Conservation (phyloP, 805 yeast species). For the Candida parachauliodes region DNA sequence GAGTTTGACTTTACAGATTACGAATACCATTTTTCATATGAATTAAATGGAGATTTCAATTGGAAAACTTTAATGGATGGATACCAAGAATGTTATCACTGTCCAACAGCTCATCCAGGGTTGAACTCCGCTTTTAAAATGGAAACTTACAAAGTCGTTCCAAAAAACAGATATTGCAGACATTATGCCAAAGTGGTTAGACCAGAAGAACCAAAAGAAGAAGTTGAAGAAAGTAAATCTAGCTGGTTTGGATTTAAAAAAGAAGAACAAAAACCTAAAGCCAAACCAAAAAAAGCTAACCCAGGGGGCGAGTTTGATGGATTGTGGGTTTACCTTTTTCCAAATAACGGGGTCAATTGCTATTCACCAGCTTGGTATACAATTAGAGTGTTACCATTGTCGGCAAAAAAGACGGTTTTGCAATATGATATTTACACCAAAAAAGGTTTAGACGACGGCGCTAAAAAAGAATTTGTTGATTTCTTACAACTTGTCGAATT, state of each 20-base stretch:
- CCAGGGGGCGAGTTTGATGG: slow-evolving; percentile 63
- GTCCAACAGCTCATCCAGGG: slow-evolving; percentile 68
- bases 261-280: slow-evolving; percentile 11
- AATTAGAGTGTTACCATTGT: slow-evolving; percentile 54
- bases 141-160: slow-evolving; percentile 64
- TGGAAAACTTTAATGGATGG: slow-evolving; percentile 70
- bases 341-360: slow-evolving; percentile 59
- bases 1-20: slow-evolving; percentile 60
- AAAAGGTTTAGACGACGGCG: slow-evolving; percentile 50
- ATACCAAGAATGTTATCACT: slow-evolving; percentile 65
- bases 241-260: slow-evolving; percentile 55
- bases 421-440: slow-evolving; percentile 61
- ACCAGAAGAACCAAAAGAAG: slow-evolving; percentile 28
- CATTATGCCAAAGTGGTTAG: slow-evolving; percentile 55
- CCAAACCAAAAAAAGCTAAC: slow-evolving; percentile 34
- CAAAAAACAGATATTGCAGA: slow-evolving; percentile 56
- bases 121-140: slow-evolving; percentile 52
- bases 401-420: slow-evolving; percentile 51
- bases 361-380: slow-evolving; percentile 67
- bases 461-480: slow-evolving; percentile 60
- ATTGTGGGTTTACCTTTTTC: slow-evolving; percentile 59
- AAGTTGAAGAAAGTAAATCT: slow-evolving; percentile 25
- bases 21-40: slow-evolving; percentile 63
- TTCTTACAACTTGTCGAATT: slow-evolving; percentile 58
- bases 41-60: slow-evolving; percentile 59